Conservation (phyloP, 768 basidiomycete genomes). For the Pleurotus cornucopiae region DNA sequence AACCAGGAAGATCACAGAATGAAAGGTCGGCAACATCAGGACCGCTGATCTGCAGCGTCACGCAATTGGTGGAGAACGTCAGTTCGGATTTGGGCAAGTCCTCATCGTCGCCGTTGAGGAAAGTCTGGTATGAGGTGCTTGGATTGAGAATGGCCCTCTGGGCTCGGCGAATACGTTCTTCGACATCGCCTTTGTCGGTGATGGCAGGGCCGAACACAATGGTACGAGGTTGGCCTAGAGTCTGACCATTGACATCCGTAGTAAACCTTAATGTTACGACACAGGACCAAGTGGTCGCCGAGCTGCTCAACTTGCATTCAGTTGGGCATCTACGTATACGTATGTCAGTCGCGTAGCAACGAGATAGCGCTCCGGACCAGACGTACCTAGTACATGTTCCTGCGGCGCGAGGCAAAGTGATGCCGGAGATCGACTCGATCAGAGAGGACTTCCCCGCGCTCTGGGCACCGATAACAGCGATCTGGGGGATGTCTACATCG, state of each 20-base stretch:
- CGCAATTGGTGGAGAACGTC: constrained; percentile 53
- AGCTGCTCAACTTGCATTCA: constrained; percentile 48
- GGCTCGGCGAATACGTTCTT: constrained; percentile 63
- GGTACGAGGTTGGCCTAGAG: constrained; percentile 32
- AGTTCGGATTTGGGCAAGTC: constrained; percentile 18
- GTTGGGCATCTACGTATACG: constrained; percentile 43
- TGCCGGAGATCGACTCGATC: constrained; percentile 73
- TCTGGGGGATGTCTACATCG: constrained; percentile 70
- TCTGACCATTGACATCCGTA: constrained; percentile 33
- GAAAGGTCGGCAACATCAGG: constrained; percentile 58
- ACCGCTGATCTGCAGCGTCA: constrained; percentile 57
- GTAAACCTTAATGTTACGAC: constrained; percentile 42
- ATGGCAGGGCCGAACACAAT: constrained; percentile 46
- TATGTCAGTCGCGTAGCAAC: not conserved
- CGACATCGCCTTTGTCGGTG: constrained; percentile 46
- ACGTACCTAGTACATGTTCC: constrained; percentile 71
- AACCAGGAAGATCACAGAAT: constrained; percentile 30
- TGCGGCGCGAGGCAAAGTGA: constrained; percentile 64
- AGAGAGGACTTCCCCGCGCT: constrained; percentile 76
- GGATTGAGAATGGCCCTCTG: constrained; percentile 68
- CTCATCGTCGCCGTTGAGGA: constrained; percentile 34
- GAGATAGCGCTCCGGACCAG: not conserved
- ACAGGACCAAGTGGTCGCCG: constrained; percentile 43
- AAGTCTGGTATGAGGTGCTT: constrained; percentile 21
- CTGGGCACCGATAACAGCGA: constrained; percentile 70